Evolutionary conservation across 2,329 filamentous ascomycete species (phyloP).

Genomic region (Zasmidium cellare): DNA sequence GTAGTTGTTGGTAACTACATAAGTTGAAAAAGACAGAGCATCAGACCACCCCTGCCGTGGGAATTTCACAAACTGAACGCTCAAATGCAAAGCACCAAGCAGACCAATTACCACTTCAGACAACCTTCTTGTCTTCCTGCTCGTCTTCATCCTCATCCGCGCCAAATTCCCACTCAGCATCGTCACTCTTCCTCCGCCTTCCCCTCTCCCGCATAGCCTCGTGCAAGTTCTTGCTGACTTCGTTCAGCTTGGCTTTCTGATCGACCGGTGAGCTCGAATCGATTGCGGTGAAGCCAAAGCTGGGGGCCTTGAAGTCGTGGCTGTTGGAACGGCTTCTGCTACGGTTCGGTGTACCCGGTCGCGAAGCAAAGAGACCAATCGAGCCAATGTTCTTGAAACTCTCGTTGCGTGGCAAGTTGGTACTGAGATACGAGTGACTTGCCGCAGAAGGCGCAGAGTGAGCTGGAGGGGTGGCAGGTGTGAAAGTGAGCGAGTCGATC

Average conservation of each 20-base stretch:
- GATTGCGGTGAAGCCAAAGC: conserved; percentile 38
- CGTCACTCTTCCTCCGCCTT: conserved; percentile 52
- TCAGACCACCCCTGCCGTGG: too few relatives aligned
- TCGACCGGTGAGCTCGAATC: conserved; percentile 55
- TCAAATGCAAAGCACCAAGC: neutral
- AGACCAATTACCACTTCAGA: conserved; percentile 8
- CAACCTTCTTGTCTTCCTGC: conserved; percentile 25
- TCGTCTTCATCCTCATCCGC: conserved; percentile 22
- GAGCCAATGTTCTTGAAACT: conserved; percentile 87
- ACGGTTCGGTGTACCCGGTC: conserved; percentile 77
- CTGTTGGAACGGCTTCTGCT: conserved; percentile 67
- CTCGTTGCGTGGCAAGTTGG: conserved; percentile 79
- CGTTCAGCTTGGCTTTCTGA: conserved; percentile 69
- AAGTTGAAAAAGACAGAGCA: too few relatives aligned
- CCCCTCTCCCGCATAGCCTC: conserved; percentile 82
- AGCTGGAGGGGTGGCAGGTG: conserved; percentile 24
- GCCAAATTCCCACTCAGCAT: conserved; percentile 25
- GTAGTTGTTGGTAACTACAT: conserved; percentile 9
- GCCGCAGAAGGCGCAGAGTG: conserved; percentile 12
- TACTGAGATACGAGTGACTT: conserved; percentile 31
- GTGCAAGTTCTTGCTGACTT: conserved; percentile 80
- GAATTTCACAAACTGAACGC: neutral
- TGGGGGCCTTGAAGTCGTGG: conserved; percentile 14
- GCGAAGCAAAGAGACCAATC: conserved; percentile 86
- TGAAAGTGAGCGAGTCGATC: conserved; percentile 28